Base-by-base conservation (phyloP, 768 basidiomycete genomes). In the Cystobasidium tubakii region DNA sequence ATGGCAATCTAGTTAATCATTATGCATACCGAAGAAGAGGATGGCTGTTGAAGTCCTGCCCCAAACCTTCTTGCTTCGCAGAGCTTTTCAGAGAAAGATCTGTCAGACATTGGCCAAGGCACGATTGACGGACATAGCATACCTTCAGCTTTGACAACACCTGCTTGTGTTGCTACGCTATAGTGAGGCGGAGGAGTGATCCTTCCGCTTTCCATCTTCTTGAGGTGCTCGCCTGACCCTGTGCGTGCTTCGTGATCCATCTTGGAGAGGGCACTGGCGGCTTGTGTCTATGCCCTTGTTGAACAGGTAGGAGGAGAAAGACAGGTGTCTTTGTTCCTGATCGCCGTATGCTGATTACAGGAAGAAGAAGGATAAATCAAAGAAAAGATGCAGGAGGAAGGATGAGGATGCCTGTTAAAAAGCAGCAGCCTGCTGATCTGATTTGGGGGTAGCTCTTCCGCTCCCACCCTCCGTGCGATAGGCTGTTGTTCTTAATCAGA, bases 81-180 rank as follows among this genome's bases (percentile, higher is more conserved):
- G 55, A 29, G 69, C 69, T 71, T 53, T 50, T 34, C 17, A 65
- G 17, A 42, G 25, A 65, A 44, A 65, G 21, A 25, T n/a, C 23
- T 36, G 33, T 39, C 21, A 39, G 12, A 39, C 19, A 27, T 36
- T n/a, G 23, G 25, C 33, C 7, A 19, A 44, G 25, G 63, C 33
- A 44, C n/a, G 63, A 15, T 12, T 2, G 63, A 6, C 13, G 4
- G 54, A 63, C 15, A 34, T 13, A 71, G 27, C 69, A 54, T 44
- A 71, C 69, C 69, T 60, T 71, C 69, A 27, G 69, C 69, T 31
- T 71, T 71, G 54, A 46, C 46, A n/a, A 71, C 69, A 55, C 69
- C 69, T 9, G 25, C 31, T 25, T 71, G 69, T 23, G 69, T 71
- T 15, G 69, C 54, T n/a, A 71, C 69, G 39, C n/a, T 19, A 36